Base-by-base conservation (phyloP, 305 asterid species). In the Fraxinus sp. region DNA sequence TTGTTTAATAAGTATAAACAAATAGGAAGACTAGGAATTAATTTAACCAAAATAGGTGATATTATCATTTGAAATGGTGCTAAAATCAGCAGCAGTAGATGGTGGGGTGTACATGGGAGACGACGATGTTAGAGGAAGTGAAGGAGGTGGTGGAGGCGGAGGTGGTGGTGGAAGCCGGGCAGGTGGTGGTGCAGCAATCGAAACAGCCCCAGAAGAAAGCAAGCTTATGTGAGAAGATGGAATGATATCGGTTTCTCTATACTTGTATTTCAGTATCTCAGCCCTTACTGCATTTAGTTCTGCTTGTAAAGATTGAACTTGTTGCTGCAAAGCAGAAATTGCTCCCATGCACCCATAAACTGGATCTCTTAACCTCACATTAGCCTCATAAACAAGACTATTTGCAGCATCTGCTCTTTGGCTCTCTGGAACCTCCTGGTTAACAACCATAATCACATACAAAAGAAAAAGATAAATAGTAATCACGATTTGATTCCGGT, bases 311-410 rank as follows among this genome's bases (percentile, higher is more conserved):
- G 90, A 33, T 80, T 92, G 92, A 20, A 94, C 89, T 72, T 94
- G 90, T 28, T 93, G 94, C 78, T 94, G 97, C 81, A 94, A 86
- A 24, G 93, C 84, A 18, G 97, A 93, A 73, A 94, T 90, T 0
- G 93, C 90, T 36, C 98, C 98, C 97, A 94, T 92, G 97, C 97
- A 92, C 10, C 97, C 98, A 37, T 93, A 90, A 16, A 94, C 94
- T 1, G 98, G 98, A 87, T 94, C 98, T 71, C 93, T 90, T 39
- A 93, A 83, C 91, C 97, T 87, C 77, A 92, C 92, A 77, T 88
- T 94, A 20, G 98, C 98, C 84, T 94, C 98, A 43, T 92, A 94
- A 37, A 94, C 97, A 11, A 94, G 93, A 79, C 97, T 93, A 20
- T 93, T 92, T 55, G 98, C 97, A 1, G 98, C 92, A 79, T 91